Evolutionary conservation across 1,139 yeast genomes (phyloP).

Genomic region (Sugiyamaella neomexicana): DNA sequence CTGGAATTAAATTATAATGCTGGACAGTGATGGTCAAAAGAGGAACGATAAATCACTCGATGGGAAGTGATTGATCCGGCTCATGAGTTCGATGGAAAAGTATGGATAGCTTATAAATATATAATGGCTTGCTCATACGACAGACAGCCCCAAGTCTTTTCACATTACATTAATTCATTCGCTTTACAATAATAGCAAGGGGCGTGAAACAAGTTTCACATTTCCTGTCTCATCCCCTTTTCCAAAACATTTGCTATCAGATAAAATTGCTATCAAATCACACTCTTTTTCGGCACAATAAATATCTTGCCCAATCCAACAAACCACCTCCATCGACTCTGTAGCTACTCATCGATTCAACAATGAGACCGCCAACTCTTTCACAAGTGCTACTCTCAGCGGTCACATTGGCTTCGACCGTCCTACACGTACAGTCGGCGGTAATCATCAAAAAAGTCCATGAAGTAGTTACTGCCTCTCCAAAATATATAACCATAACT

Average conservation of each 20-base stretch:
- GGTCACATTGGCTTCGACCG: constrained; percentile 3
- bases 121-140: neutral
- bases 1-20: constrained; percentile 8
- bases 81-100: neutral
- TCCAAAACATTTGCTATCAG: neutral
- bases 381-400: constrained; percentile 4
- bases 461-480: constrained; percentile 28
- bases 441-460: constrained; percentile 25
- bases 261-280: too few species aligned
- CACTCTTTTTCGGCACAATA: neutral
- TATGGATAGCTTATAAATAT: constrained; percentile 4
- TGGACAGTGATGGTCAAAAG: constrained; percentile 2
- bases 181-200: neutral
- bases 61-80: neutral
- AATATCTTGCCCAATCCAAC: too few species aligned
- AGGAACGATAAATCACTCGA: neutral
- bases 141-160: neutral
- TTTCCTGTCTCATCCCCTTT: neutral
- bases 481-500: constrained; percentile 31
- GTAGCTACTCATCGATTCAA: neutral
- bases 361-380: constrained; percentile 6
- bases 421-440: constrained; percentile 18
- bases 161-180: neutral
- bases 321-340: neutral
- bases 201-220: constrained; percentile 13